A percentile compares a stretch with the other conserved stretches of the same genome.
These are phyloP conservation scores for Periconia sp. DNA, from an alignment of 2,329 filamentous ascomycete genomes.

Conservation along the genomic window DNA sequence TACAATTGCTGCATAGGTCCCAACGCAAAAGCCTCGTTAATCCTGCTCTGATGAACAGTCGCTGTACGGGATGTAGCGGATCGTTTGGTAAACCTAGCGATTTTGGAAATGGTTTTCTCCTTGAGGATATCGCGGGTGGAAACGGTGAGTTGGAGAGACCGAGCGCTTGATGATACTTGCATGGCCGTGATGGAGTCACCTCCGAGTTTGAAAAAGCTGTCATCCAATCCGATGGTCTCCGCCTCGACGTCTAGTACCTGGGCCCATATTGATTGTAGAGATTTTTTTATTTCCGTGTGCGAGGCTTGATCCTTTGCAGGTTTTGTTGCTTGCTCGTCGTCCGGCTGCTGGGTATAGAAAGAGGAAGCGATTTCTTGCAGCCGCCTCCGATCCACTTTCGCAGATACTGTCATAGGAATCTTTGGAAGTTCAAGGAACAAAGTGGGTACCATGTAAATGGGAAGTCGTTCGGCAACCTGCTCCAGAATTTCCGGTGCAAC, in stretches of 20 bases:
- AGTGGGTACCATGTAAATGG: conserved; percentile 2
- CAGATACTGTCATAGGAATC: conserved; percentile 15
- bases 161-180: conserved; percentile 5
- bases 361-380: background rate
- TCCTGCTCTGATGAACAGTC: too few species aligned
- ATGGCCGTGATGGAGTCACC: conserved; percentile 6
- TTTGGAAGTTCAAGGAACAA: conserved; percentile 12
- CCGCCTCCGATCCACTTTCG: conserved; percentile 12
- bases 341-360: background rate
- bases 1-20: too few species aligned
- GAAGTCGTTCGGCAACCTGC: background rate
- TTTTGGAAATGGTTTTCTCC: too few species aligned
- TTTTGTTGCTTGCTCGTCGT: background rate
- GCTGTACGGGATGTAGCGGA: too few species aligned
- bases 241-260: background rate
- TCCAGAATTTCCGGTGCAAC: conserved; percentile 10
- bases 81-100: too few species aligned
- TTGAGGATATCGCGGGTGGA: too few species aligned
- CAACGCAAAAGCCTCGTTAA: too few species aligned
- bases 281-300: background rate
- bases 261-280: background rate
- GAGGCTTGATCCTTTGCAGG: too few species aligned
- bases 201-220: conserved; percentile 35
- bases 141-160: too few species aligned
- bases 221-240: conserved; percentile 27